Evolutionary conservation across 169 alveolate genomes (phyloP).

Genomic region (Blepharisma undulans): DNA sequence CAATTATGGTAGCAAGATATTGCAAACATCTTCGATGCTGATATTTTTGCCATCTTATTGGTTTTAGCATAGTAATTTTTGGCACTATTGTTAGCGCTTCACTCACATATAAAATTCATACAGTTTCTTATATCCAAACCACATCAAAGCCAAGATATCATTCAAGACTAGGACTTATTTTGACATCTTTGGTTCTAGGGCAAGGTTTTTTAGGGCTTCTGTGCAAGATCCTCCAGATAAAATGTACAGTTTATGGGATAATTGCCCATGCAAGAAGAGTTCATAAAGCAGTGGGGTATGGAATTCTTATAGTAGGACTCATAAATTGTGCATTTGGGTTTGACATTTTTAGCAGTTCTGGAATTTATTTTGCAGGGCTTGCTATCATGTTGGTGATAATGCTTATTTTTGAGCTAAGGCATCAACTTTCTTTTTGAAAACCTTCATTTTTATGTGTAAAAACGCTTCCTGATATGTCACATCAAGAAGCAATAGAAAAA

Average conservation of each 20-base stretch:
- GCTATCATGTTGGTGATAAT: neutral
- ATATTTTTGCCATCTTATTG: neutral
- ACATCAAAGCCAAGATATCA: neutral
- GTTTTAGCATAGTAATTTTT: neutral
- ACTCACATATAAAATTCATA: neutral
- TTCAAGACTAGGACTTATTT: neutral
- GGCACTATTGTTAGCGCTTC: neutral
- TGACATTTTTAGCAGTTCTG: neutral
- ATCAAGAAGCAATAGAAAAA: neutral
- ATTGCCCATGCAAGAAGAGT: neutral
- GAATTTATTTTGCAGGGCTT: neutral
- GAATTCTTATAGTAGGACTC: neutral
- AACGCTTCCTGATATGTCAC: conserved; percentile 10
- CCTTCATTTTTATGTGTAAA: neutral
- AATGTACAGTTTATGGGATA: no score
- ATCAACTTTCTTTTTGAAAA: neutral
- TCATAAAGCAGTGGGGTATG: conserved; percentile 31
- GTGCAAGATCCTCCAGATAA: neutral
- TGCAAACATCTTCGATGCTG: neutral
- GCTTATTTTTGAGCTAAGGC: neutral
- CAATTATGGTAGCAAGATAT: conserved; percentile 13
- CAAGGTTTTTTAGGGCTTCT: neutral
- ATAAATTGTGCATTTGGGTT: neutral
- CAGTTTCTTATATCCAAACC: neutral
- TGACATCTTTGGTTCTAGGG: neutral